Base-by-base conservation (phyloP, 2,329 filamentous ascomycete species). In the Fusarium irregulare region DNA sequence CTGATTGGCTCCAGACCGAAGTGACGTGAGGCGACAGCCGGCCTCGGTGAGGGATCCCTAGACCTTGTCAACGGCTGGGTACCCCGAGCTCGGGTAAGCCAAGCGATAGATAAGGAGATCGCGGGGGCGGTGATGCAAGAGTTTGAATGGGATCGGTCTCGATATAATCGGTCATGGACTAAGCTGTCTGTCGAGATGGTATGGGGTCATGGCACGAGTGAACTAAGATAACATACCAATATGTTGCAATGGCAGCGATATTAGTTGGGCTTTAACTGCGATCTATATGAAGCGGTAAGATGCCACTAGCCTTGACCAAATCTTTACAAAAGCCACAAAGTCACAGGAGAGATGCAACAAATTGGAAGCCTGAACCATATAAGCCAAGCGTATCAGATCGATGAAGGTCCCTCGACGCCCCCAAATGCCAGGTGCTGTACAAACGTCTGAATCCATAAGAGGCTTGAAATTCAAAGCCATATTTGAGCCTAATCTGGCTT, bases 1-100 rank as follows among this genome's bases (percentile, higher is more conserved):
- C 37, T 66, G 55, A 66, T 57, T 66, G 23, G 48, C 20, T 6
- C 20, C 28, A 50, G 53, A 63, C 57, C 64, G 53, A 23, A 44
- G 62, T 57, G 62, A 54, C 18, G 42, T 18, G 45, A 41, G 48
- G 21, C 12, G 48, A 56, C 21, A 45, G 25, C 13, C 46, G 47
- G 23, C 11, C 62, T 62, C 48, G 56, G 62, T 62, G 50, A 60
- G 41, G 50, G 51, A 57, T 45, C 42, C 37, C 44, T 16, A 55
- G 50, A 51, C 45, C 66, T 62, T 51, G 58, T 48, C 56, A 28
- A 46, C n/a, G 34, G 37, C 27, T 50, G 46, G 55, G 65, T 40
- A 34, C 53, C 59, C 54, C 46, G 23, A 65, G 37, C 32, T 55
- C 28, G 21, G 56, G 41, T 48, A 28, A 47, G 30, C 34, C 42